A percentile compares a stretch with the other conserved stretches of the same genome.
Conservation (phyloP, 2,329 filamentous ascomycete species). For the Calonectria pauciramosa region DNA sequence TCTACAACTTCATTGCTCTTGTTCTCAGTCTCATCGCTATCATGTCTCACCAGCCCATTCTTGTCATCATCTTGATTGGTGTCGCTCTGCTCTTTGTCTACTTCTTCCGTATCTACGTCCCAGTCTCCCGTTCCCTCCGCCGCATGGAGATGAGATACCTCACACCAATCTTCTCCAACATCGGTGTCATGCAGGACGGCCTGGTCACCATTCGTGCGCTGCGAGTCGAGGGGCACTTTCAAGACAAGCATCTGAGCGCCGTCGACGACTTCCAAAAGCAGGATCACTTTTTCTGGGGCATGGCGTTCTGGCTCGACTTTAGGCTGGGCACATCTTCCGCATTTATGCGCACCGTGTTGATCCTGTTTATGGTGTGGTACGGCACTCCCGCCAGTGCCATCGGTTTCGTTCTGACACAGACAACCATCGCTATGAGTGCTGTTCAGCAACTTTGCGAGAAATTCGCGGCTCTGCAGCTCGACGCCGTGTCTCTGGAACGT, state of each 20-base stretch:
- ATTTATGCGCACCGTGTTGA: slow-evolving; percentile 79
- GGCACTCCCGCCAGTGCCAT: slow-evolving; percentile 83
- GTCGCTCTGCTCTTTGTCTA: slow-evolving; percentile 79
- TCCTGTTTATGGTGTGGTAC: slow-evolving; percentile 80
- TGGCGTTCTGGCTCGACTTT: slow-evolving; percentile 88
- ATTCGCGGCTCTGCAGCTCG: slow-evolving; percentile 90
- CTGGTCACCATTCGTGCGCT: slow-evolving; percentile 90
- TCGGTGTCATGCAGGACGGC: slow-evolving; percentile 88
- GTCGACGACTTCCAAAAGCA: slow-evolving; percentile 94
- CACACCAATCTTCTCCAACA: slow-evolving; percentile 91
- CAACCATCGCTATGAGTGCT: slow-evolving; percentile 52
- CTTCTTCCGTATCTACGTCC: slow-evolving; percentile 83
- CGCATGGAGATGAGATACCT: slow-evolving; percentile 91
- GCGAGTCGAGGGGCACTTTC: slow-evolving; percentile 82
- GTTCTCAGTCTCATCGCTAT: slow-evolving; percentile 82
- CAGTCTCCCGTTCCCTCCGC: slow-evolving; percentile 85
- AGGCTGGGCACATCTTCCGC: slow-evolving; percentile 76
- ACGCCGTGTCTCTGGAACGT: slow-evolving; percentile 91
- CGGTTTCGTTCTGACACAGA: slow-evolving; percentile 82
- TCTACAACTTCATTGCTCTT: slow-evolving; percentile 80
- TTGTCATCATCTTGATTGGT: slow-evolving; percentile 78
- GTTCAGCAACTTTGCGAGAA: slow-evolving; percentile 75
- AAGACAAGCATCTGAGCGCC: slow-evolving; percentile 82
- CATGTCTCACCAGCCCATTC: slow-evolving; percentile 81
- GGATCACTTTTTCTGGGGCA: slow-evolving; percentile 95